Evolutionary conservation across 352 stramenopile genomes (phyloP).

Genomic region (Phytophthora meadii): DNA sequence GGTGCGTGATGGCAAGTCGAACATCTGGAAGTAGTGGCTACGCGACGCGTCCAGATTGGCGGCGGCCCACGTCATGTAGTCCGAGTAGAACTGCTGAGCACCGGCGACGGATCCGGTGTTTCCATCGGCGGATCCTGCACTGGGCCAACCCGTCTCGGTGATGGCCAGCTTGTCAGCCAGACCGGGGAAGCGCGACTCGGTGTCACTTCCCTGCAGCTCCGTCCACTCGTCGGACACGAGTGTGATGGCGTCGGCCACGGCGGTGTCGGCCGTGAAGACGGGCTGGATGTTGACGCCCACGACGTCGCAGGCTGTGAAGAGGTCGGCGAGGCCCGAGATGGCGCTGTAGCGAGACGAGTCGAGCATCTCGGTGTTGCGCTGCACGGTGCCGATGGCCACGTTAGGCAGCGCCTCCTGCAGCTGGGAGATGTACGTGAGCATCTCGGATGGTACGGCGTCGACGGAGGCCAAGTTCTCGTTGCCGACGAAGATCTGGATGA

Average conservation of each 20-base stretch:
- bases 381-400: slow-evolving; percentile 49
- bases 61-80: slow-evolving; percentile 43
- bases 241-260: slow-evolving; percentile 47
- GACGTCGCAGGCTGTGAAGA: slow-evolving; percentile 63
- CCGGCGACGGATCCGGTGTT: slow-evolving; percentile 52
- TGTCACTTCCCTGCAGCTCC: slow-evolving; percentile 39
- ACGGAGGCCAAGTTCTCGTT: slow-evolving; percentile 62
- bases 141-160: slow-evolving; percentile 74
- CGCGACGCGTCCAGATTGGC: slow-evolving; percentile 39
- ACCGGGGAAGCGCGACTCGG: slow-evolving; percentile 46
- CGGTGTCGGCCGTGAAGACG: slow-evolving; percentile 53
- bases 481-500: slow-evolving; percentile 66
- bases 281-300: slow-evolving; percentile 81
- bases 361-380: slow-evolving; percentile 61
- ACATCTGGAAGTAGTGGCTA: slow-evolving; percentile 73
- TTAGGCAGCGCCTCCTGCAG: slow-evolving; percentile 44
- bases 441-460: slow-evolving; percentile 40
- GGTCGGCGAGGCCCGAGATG: slow-evolving; percentile 43
- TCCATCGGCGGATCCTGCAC: slow-evolving; percentile 40
- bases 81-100: slow-evolving; percentile 49
- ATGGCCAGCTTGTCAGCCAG: slow-evolving; percentile 59
- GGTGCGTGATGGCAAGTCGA: slow-evolving; percentile 58
- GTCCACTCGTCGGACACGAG: slow-evolving; percentile 55
- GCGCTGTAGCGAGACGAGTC: slow-evolving; percentile 44
- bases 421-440: slow-evolving; percentile 50